Conservation (phyloP, 2,329 filamentous ascomycete species). For the Bipolaris victoriae region DNA sequence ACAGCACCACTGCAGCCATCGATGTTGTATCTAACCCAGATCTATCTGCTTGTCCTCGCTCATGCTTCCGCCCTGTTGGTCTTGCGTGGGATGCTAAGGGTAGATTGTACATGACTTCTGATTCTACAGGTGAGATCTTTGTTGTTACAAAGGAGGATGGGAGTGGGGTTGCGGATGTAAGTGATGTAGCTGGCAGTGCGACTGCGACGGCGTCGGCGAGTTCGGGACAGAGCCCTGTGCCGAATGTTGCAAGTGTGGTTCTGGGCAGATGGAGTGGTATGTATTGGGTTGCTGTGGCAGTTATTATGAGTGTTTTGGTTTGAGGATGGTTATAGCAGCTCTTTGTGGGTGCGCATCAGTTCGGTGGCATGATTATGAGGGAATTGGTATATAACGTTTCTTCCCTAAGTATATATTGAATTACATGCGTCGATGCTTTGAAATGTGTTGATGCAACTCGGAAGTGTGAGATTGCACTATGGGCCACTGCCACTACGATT, state of each 20-base stretch:
- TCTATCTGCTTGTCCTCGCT: constrained; percentile 58
- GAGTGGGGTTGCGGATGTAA: constrained; percentile 34
- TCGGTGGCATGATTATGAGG: not conserved
- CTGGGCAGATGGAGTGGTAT: constrained; percentile 1
- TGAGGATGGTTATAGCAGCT: not conserved
- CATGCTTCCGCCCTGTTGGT: constrained; percentile 69
- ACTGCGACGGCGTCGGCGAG: constrained; percentile 16
- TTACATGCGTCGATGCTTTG: not conserved
- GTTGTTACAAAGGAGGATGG: constrained; percentile 52
- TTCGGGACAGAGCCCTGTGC: constrained; percentile 14
- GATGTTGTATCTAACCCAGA: constrained; percentile 65
- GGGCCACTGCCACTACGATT: no score
- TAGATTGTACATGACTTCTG: constrained; percentile 67
- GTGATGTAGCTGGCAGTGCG: constrained; percentile 18
- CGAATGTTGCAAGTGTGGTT: constrained; percentile 8
- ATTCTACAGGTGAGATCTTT: constrained; percentile 70
- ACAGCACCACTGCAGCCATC: constrained; percentile 57
- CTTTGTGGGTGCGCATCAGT: no score
- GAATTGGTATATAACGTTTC: not conserved
- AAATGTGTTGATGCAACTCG: not conserved
- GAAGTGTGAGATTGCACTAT: no score
- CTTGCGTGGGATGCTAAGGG: constrained; percentile 59
- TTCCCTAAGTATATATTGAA: not conserved
- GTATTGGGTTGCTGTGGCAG: constrained; percentile 16
- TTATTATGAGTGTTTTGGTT: constrained; percentile 12